Base-by-base conservation (phyloP, 805 yeast genomes). In the Metschnikowia lachancei region DNA sequence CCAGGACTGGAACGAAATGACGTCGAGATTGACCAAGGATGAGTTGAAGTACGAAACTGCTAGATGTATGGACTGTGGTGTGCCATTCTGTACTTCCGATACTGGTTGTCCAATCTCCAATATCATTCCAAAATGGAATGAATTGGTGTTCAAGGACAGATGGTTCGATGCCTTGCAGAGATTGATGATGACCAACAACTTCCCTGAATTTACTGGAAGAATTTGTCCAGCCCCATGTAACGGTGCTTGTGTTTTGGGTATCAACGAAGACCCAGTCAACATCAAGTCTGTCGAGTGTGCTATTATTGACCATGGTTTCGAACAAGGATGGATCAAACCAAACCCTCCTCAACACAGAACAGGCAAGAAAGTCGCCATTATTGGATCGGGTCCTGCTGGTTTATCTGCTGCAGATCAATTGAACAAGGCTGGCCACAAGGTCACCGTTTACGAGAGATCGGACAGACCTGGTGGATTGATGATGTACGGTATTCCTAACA, bases 201-300 rank as follows among this genome's bases (percentile, higher is more conserved):
- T 94, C 86, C 98, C 98, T 18, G 98, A 94, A 72, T 92, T 94
- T 63, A 92, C 98, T 50, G 96, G 97, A 51, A 83, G 97, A 71
- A 92, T 92, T 53, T 92, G 99, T 72, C 99, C 99, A 18, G 98
- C 98, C 51, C 99, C 99, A 54, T 92, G 99, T 75, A 95, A 91
- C 69, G 97, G 97, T 59, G 96, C 98, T 2, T 80, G 81, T 69
- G 92, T 89, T 29, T 77, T 94, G 60, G 96, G 97, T 39, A 89
- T 94, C 59, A 89, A 84, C 66, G 95, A 86, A 55, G 94, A 87
- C 57, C 95, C 98, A 20, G 98, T 94, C 58, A 97, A 97, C 59
- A 92, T 92, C 70, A 92, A 92, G 72, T 86, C 96, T 17, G 85
- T 92, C 55, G 99, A 92, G 71, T 85, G 95, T 64, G 92, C 97